Conservation (phyloP, 2,329 filamentous ascomycete species). For the Fusarium buxicola region DNA sequence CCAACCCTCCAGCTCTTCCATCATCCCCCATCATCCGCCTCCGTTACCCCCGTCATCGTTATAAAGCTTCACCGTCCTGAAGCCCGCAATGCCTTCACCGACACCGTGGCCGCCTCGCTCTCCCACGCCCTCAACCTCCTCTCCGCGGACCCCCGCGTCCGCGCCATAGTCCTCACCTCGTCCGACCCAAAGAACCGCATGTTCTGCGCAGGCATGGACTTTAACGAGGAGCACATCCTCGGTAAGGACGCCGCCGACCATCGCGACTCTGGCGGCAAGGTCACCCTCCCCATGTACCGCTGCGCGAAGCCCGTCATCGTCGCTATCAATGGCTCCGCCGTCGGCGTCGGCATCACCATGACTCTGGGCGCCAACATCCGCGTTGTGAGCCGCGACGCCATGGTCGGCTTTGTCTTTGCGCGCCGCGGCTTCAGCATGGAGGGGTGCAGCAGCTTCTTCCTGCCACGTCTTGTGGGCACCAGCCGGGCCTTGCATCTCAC, state of each 20-base stretch:
- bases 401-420: constrained; percentile 80
- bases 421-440: constrained; percentile 79
- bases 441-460: constrained; percentile 76
- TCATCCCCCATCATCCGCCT: constrained; percentile 61
- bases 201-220: constrained; percentile 71
- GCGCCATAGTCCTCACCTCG: constrained; percentile 66
- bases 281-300: constrained; percentile 65
- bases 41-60: constrained; percentile 71
- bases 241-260: constrained; percentile 49
- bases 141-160: constrained; percentile 65
- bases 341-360: constrained; percentile 72
- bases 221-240: constrained; percentile 52
- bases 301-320: constrained; percentile 70
- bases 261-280: constrained; percentile 64
- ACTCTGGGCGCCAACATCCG: constrained; percentile 66
- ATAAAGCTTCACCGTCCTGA: constrained; percentile 72
- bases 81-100: constrained; percentile 77
- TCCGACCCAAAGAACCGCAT: constrained; percentile 60
- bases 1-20: constrained; percentile 61
- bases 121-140: constrained; percentile 64
- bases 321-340: constrained; percentile 69
- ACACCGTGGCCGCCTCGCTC: constrained; percentile 71
- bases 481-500: constrained; percentile 72
- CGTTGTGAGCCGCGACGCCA: constrained; percentile 67
- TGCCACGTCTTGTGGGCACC: constrained; percentile 75